A percentile compares a stretch with the other conserved stretches of the same genome.
These are phyloP conservation scores for Metarhizium anisopliae DNA, from an alignment of 2,329 filamentous ascomycete species.

Conservation along the genomic window DNA sequence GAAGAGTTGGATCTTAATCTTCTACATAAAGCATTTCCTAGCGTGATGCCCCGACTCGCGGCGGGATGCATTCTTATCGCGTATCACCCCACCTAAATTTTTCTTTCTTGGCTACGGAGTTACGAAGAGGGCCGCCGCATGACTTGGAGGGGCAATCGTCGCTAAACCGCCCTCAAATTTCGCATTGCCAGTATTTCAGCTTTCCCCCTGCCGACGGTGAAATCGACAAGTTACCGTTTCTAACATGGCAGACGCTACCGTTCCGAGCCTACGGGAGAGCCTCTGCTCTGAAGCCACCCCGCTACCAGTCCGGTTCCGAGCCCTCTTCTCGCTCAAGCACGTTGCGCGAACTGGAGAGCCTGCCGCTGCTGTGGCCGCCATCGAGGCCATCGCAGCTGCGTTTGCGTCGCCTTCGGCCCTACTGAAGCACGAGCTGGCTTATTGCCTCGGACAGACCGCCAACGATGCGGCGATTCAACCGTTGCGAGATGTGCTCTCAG, in stretches of 20 bases:
- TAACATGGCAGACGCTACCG: slow-evolving; percentile 30
- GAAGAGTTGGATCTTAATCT: accelerated
- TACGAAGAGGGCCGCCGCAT: background rate
- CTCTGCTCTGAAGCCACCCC: slow-evolving; percentile 73
- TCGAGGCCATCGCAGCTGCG: slow-evolving; percentile 78
- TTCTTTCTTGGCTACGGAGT: slow-evolving; percentile 14
- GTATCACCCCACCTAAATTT: slow-evolving; percentile 26
- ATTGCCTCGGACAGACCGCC: slow-evolving; percentile 87
- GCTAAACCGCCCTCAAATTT: background rate
- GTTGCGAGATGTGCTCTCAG: slow-evolving; percentile 63
- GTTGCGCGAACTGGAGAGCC: slow-evolving; percentile 63
- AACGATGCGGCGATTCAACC: slow-evolving; percentile 66
- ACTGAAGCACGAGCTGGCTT: slow-evolving; percentile 93
- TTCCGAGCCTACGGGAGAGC: slow-evolving; percentile 60
- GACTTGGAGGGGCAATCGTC: slow-evolving; percentile 3
- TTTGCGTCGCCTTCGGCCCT: slow-evolving; percentile 80
- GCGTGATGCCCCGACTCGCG: background rate
- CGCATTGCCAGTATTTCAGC: background rate
- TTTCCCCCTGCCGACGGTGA: background rate
- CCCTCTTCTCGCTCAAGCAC: slow-evolving; percentile 95
- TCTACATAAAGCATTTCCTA: background rate
- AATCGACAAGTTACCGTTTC: background rate
- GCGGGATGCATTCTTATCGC: slow-evolving; percentile 7
- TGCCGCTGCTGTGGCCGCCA: slow-evolving; percentile 44
- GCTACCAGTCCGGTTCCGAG: slow-evolving; percentile 84